Base-by-base conservation (phyloP, 331 rosid genomes). In the Erythrophleum ivorense region DNA sequence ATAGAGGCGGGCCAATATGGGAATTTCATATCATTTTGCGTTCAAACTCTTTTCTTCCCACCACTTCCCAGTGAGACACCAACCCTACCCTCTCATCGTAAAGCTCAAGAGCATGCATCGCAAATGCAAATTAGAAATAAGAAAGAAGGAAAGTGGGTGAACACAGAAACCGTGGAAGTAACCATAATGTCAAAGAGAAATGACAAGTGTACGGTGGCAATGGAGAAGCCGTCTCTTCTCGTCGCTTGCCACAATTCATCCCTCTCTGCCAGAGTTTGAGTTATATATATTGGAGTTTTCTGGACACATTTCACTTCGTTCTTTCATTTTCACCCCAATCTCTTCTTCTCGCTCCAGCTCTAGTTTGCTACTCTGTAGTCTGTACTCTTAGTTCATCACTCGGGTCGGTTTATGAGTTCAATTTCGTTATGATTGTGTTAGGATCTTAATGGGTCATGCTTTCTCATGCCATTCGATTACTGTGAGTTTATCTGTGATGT, bases 181-280 rank as follows among this genome's bases (percentile, higher is more conserved):
- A 58, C 64, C 5, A 24, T 19, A 19, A 58, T 34, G 78, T 19
- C 9, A 19, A 19, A 65, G 49, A n/a, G 21, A 36, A 69, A 2
- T 41, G 55, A 55, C 69, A 55, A 16, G 60, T 69, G 60, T 54
- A 9, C 38, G 49, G 50, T 68, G 49, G 66, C 36, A 12, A 76
- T 13, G 41, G 14, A 75, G 18, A 40, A 40, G 40, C 68, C 19
- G 33, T 50, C 52, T 29, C 46, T 3, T 54, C 49, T 59, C 19
- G 31, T 4, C 29, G 63, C n/a, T 75, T 50, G 13, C 40, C 41
- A 46, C 60, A 24, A 36, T 4, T 36, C 14, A 54, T 18, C 24
- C 24, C 50, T 6, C 4, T 36, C 12, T 76, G 1, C 33, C 33
- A 31, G 1, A 62, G 34, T 33, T 45, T 46, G n/a, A 29, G 7